Evolutionary conservation across 352 stramenopile species (phyloP).

Genomic region (Aphanomyces euteiches): DNA sequence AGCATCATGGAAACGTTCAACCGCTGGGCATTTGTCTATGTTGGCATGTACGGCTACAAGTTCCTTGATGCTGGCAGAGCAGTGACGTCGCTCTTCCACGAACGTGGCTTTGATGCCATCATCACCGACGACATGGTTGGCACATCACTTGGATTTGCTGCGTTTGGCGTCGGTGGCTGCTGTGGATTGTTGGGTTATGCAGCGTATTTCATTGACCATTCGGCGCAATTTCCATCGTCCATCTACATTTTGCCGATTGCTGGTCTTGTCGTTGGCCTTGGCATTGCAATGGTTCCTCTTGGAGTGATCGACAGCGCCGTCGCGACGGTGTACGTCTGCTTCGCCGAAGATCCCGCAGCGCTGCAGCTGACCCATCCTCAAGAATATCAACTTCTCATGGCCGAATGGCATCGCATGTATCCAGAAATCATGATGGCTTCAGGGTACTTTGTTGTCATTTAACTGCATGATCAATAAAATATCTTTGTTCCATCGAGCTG

Average conservation of each 20-base stretch:
- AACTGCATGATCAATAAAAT: neutral
- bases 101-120: conserved; percentile 92
- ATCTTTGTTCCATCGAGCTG: no score
- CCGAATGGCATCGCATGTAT: conserved; percentile 86
- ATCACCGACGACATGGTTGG: conserved; percentile 95
- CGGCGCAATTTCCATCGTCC: conserved; percentile 17
- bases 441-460: conserved; percentile 70
- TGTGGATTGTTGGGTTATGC: conserved; percentile 28
- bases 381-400: conserved; percentile 73
- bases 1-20: conserved; percentile 91
- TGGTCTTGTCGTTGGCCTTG: conserved; percentile 85
- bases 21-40: conserved; percentile 92
- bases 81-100: conserved; percentile 91
- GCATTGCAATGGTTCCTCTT: conserved; percentile 87
- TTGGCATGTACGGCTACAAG: conserved; percentile 91
- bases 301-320: conserved; percentile 92
- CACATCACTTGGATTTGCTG: conserved; percentile 86
- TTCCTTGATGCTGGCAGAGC: conserved; percentile 91
- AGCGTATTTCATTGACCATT: conserved; percentile 21
- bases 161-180: conserved; percentile 70
- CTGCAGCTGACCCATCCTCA: conserved; percentile 76
- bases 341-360: conserved; percentile 86
- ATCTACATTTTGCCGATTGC: conserved; percentile 52
- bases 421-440: conserved; percentile 85
- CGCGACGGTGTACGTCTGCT: conserved; percentile 97